Evolutionary conservation across 2,329 filamentous ascomycete species (phyloP).

Genomic region (Dendrostoma leiphaemia): DNA sequence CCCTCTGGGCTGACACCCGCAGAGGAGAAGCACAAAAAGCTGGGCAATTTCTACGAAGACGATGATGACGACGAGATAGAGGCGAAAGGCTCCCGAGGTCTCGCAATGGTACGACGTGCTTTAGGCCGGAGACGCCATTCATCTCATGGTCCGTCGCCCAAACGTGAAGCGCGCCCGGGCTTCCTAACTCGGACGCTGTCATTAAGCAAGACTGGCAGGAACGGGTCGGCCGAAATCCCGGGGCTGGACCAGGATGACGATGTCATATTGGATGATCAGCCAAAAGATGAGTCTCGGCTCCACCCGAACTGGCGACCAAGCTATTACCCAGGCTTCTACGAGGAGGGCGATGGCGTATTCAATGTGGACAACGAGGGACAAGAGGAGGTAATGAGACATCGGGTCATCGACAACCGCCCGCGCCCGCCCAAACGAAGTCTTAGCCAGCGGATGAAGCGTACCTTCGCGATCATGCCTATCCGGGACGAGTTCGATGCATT

Average conservation of each 20-base stretch:
- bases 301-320: conserved; percentile 63
- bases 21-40: conserved; percentile 47
- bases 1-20: conserved; percentile 58
- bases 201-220: conserved; percentile 41
- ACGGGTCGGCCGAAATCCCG: conserved; percentile 26
- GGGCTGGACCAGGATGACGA: conserved; percentile 27
- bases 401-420: conserved; percentile 44
- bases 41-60: conserved; percentile 56
- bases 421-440: conserved; percentile 44
- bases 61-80: too few species aligned
- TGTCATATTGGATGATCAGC: conserved; percentile 40
- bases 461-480: conserved; percentile 60
- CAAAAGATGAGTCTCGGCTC: conserved; percentile 51
- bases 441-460: conserved; percentile 53
- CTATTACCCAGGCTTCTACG: conserved; percentile 35
- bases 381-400: conserved; percentile 26
- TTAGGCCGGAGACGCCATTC: conserved; percentile 49
- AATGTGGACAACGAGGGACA: conserved; percentile 30
- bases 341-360: conserved; percentile 26
- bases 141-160: conserved; percentile 40
- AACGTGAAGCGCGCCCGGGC: conserved; percentile 33
- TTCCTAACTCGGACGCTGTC: conserved; percentile 53
- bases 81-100: conserved; percentile 41
- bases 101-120: conserved; percentile 54
- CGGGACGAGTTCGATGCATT: conserved; percentile 38